Conservation (phyloP, 139 green algal species). For the Coelastrella sp. region DNA sequence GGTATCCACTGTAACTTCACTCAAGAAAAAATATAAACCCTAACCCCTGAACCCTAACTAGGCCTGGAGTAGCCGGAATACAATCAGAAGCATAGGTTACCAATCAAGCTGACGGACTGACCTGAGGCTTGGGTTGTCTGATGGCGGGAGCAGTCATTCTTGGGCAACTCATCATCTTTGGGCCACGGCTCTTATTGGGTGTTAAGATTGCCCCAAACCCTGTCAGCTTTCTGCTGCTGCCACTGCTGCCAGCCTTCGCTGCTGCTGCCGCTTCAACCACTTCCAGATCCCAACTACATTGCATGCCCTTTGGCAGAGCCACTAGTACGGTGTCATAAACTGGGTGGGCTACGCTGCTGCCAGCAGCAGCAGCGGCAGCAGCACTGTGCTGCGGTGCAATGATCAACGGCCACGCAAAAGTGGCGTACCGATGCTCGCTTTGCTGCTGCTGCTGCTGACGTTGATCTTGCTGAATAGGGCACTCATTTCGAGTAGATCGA, state of each 20-base stretch:
- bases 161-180: neutral
- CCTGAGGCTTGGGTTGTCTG: neutral
- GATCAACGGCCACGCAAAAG: neutral
- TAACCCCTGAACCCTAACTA: too few species aligned
- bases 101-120: neutral
- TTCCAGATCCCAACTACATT: neutral
- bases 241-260: neutral
- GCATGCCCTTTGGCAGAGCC: slow-evolving; percentile 1
- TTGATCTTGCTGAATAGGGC: neutral
- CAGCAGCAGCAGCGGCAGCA: neutral
- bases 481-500: neutral
- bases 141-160: neutral
- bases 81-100: too few species aligned
- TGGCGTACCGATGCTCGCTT: neutral
- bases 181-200: neutral
- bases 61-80: too few species aligned
- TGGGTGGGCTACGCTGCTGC: too few species aligned
- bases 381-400: neutral
- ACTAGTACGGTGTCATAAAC: neutral
- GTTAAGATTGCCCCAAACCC: too few species aligned
- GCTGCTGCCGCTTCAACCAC: neutral
- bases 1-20: neutral
- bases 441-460: neutral
- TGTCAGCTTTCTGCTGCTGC: neutral
- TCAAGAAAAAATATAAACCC: too few species aligned